Evolutionary conservation across 1,139 yeast species (phyloP).

Genomic region (Saccharomycopsis hybrid): DNA sequence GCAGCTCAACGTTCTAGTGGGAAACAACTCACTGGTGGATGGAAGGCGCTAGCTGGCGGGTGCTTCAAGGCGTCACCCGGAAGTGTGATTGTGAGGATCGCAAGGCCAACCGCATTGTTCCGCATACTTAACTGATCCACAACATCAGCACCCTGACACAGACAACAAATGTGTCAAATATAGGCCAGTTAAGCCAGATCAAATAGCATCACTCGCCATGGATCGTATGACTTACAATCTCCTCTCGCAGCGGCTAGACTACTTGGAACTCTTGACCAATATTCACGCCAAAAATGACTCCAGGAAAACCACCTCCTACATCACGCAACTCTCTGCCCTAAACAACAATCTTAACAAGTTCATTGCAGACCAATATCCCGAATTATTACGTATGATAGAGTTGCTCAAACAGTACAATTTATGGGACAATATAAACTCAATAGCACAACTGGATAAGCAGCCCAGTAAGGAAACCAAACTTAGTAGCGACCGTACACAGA

Average conservation of each 20-base stretch:
- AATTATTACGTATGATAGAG: conserved; percentile 4
- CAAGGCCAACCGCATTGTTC: too few species aligned
- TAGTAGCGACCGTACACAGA: too few species aligned
- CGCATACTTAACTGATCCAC: too few species aligned
- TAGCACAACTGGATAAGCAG: neutral
- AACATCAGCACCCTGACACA: too few species aligned
- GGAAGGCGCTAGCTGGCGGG: too few species aligned
- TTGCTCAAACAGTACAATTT: neutral
- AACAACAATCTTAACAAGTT: conserved; percentile 4
- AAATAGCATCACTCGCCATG: neutral
- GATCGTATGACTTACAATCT: conserved; percentile 9
- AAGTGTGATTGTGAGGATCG: too few species aligned
- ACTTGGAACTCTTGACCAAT: conserved; percentile 9
- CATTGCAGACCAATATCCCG: conserved; percentile 5
- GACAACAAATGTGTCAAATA: too few species aligned
- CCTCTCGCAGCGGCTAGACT: conserved; percentile 7
- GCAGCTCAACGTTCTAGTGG: too few species aligned
- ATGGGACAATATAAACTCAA: neutral
- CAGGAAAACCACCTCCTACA: neutral
- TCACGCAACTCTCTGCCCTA: conserved; percentile 1
- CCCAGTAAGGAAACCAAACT: too few species aligned
- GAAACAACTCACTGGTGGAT: too few species aligned
- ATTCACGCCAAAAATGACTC: neutral
- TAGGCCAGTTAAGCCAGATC: too few species aligned
- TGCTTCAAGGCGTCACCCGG: too few species aligned